These are phyloP conservation scores for Floccularia luteovirens DNA, from an alignment of 768 basidiomycete genomes.

Conservation along the genomic window DNA sequence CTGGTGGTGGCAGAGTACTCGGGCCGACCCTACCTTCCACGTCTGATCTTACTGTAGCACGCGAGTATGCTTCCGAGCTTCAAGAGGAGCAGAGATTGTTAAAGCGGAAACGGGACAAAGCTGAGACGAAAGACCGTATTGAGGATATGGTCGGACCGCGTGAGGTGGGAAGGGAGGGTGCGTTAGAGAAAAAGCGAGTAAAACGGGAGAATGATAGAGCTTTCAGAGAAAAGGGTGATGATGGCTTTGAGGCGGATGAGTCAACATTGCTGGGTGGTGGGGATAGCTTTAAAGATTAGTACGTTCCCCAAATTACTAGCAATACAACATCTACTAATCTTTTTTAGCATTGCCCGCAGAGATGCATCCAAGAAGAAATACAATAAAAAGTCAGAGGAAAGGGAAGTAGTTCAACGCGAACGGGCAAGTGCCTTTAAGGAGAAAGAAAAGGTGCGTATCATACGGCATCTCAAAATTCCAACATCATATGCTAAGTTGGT, in stretches of 20 bases:
- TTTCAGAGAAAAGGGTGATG: conserved; percentile 74
- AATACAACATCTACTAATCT: neutral
- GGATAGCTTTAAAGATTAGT: conserved; percentile 79
- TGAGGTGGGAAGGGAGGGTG: conserved; percentile 73
- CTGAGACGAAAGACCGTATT: conserved; percentile 57
- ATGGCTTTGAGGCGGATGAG: conserved; percentile 73
- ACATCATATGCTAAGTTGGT: neutral
- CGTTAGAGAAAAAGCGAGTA: conserved; percentile 81
- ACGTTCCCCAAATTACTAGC: conserved; percentile 13
- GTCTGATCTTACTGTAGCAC: conserved; percentile 61
- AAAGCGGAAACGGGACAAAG: conserved; percentile 61
- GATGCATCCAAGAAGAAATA: conserved; percentile 33
- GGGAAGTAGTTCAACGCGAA: conserved; percentile 45
- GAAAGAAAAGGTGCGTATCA: conserved; percentile 67
- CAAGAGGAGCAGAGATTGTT: conserved; percentile 42
- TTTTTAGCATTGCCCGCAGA: conserved; percentile 59
- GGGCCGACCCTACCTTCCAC: conserved; percentile 67
- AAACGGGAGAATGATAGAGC: conserved; percentile 62
- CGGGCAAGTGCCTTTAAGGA: conserved; percentile 55
- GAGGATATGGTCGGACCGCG: conserved; percentile 81
- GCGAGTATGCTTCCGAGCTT: conserved; percentile 51
- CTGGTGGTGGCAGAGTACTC: conserved; percentile 38
- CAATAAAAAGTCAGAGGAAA: conserved; percentile 49
- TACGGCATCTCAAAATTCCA: neutral
- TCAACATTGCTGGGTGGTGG: conserved; percentile 75